Evolutionary conservation across 257 asterid species (phyloP), one percentile per base, ranked within the genome.

Genomic region (Solanum gracilifrons): DNA sequence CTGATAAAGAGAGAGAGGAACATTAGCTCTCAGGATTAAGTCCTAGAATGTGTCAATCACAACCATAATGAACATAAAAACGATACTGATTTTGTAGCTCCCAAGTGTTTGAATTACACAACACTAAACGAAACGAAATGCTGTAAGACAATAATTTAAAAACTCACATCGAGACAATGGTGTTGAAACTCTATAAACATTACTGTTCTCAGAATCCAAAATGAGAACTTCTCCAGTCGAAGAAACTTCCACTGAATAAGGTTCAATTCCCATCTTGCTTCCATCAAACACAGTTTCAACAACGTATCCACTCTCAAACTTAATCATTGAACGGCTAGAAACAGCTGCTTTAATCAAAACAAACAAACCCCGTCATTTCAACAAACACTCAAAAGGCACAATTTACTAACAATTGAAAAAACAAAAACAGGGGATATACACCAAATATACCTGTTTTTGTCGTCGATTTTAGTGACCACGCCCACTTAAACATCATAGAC

Each of bases 271-370:
- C 66, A 90, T 92, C 91, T 97, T 97, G 87, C 97, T 97, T 71
- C 99, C 99, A 89, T 97, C 99, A 85, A 97, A 97, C 87, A 97
- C 98, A 11, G 99, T 97, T 92, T 96, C 99, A 43, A 97, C 99
- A 32, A 86, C 89, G 88, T 97, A 97, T 73, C 99, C 99, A 86
- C 97, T 89, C 91, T 96, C 99, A 68, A 97, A 96, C 92, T 96
- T 97, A 92, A 96, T 89, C 99, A 94, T 95, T 41, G 99, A 93
- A 87, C 98, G 99, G 93, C 95, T 95, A 4, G 94, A 83, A 91
- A 89, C 90, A 29, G 92, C 99, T 96, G 92, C 46, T 74, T 35
- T 88, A 91, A 64, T 74, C 85, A 86, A 32, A 31, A 72, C 79
- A 72, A 90, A 82, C 7, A 68, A 41, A 73, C 29, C 46, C 66